A percentile compares a stretch with the other conserved stretches of the same genome.
Conservation (phyloP, 106 monocot species). For the Xerophyta viscosa region DNA sequence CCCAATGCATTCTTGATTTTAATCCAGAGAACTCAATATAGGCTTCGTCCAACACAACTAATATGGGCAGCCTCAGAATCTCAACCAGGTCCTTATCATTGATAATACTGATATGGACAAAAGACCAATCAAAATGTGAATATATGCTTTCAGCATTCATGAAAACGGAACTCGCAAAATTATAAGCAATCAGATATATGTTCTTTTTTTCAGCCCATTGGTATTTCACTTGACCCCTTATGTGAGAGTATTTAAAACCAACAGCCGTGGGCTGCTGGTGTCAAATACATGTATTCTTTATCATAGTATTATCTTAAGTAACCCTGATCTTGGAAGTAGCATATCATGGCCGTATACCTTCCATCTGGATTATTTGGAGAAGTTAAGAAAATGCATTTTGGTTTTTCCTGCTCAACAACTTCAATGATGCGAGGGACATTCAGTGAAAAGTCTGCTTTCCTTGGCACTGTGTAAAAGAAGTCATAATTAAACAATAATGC, state of each 20-base stretch:
- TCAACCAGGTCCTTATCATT: slow-evolving; percentile 71
- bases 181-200: too few species aligned
- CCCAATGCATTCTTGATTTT: slow-evolving; percentile 92
- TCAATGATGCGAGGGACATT: slow-evolving; percentile 66
- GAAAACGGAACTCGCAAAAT: background rate
- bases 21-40: slow-evolving; percentile 92
- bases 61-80: slow-evolving; percentile 71
- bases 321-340: background rate
- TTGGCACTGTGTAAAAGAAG: slow-evolving; percentile 53
- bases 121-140: background rate
- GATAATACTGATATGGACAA: slow-evolving; percentile 41
- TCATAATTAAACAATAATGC: too few species aligned
- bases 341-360: slow-evolving; percentile 40
- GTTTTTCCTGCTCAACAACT: slow-evolving; percentile 72
- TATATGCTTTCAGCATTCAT: background rate
- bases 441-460: slow-evolving; percentile 68
- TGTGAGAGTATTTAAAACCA: too few species aligned
- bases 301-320: too few species aligned
- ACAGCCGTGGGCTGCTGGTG: too few species aligned
- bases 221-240: too few species aligned
- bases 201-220: too few species aligned
- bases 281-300: too few species aligned
- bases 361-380: slow-evolving; percentile 99
- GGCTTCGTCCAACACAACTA: slow-evolving; percentile 96
- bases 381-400: slow-evolving; percentile 93